Evolutionary conservation across 805 yeast genomes (phyloP).

Genomic region (Priceomyces castillae): DNA sequence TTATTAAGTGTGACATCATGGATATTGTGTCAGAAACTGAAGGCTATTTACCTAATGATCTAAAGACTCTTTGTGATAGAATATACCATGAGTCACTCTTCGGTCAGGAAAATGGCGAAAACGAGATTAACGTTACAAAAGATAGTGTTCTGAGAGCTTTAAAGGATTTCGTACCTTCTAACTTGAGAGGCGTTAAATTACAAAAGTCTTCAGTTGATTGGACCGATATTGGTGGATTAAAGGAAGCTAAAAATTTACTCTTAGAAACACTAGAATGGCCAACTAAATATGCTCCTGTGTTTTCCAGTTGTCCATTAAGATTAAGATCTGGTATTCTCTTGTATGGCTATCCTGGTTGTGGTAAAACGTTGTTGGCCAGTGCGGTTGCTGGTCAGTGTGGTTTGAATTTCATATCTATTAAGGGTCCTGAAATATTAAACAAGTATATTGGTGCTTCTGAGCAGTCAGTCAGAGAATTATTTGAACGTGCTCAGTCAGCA

Average conservation of each 20-base stretch:
- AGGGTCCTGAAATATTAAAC: conserved; percentile 93
- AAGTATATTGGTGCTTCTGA: conserved; percentile 97
- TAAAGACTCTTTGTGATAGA: conserved; percentile 69
- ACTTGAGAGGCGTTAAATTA: conserved; percentile 80
- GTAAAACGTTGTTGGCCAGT: conserved; percentile 88
- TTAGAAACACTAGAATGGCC: conserved; percentile 97
- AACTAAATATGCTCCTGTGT: conserved; percentile 92
- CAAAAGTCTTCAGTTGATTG: conserved; percentile 75
- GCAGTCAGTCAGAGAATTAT: conserved; percentile 87
- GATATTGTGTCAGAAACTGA: conserved; percentile 67
- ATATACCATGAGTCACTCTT: conserved; percentile 52
- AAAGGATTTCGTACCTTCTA: conserved; percentile 73
- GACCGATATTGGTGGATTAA: conserved; percentile 88
- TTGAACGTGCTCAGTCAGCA: conserved; percentile 92
- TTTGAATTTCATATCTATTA: conserved; percentile 84
- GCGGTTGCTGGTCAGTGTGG: conserved; percentile 95
- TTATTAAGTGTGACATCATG: conserved; percentile 42
- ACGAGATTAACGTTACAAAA: conserved; percentile 19
- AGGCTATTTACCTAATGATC: conserved; percentile 84
- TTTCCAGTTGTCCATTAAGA: conserved; percentile 80
- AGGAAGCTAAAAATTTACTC: conserved; percentile 68
- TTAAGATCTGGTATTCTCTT: conserved; percentile 85
- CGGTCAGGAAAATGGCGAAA: conserved; percentile 11
- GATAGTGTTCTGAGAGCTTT: conserved; percentile 54
- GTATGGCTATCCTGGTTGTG: conserved; percentile 98